Base-by-base conservation (phyloP, 768 basidiomycete species). In the Cystofilobasidium bisporidii region DNA sequence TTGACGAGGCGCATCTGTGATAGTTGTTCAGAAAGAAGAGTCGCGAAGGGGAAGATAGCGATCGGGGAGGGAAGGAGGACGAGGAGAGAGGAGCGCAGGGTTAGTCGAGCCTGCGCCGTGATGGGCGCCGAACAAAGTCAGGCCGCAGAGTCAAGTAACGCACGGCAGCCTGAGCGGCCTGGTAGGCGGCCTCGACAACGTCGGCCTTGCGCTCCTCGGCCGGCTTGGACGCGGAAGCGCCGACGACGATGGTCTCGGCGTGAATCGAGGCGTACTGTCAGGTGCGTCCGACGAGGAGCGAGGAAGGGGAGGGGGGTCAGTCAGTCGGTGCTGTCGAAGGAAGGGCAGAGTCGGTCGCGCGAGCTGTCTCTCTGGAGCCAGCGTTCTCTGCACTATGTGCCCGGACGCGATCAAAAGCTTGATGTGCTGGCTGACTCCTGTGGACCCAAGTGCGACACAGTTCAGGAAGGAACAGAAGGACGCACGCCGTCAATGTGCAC, bases 211-310 rank as follows among this genome's bases (percentile, higher is more conserved):
- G 80, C 57, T 89, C 96, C 3, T 88, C 91, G 26, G 87, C 87
- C 26, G 90, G 91, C 67, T 82, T 81, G 64, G 83, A 80, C 28
- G 82, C 79, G 64, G 84, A 85, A 43, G 90, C 87, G 47, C 91
- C 89, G 38, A 97, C 84, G 69, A 96, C 84, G 73, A 98, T 78
- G 62, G 94, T 97, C 78, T 99, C 96, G 40, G 91, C 96, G 75
- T 84, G 85, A 77, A 96, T 86, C 63, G 91, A 85, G 24, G 93
- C 92, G 78, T 89, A 97, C 47, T 72, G 57, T 24, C 24, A 22
- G n/a, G 24, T n/a, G n/a, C n/a, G n/a, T n/a, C n/a, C n/a, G 32
- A 32, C 6, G 10, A 6, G 45, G 17, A 50, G 22, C 33, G n/a
- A 38, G n/a, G 33, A 43, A 32, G 41, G 30, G 10, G 26, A 41